Evolutionary conservation across 331 rosid species (phyloP), one percentile per base, ranked within the genome.

Genomic region (Acacia pycnantha): DNA sequence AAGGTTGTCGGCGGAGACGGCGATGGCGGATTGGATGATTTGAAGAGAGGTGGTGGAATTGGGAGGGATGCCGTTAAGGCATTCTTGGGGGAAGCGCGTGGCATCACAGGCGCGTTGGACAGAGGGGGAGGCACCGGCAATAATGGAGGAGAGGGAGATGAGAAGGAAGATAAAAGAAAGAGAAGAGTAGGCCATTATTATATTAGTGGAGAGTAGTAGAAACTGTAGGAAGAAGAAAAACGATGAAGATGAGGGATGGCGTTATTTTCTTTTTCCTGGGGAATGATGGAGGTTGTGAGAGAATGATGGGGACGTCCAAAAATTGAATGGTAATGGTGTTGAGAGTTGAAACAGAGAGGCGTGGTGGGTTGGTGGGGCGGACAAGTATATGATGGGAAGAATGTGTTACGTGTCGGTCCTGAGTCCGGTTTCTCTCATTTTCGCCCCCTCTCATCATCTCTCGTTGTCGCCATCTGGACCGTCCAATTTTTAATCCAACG

Each of bases 21-120:
- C 4, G 19, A 91, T 44, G 27, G 97, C 91, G 27, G 83, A 81
- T 3, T 86, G 83, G 80, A 95, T 41, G 26, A 87, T 74, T 14
- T 90, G 78, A 56, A 88, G 73, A 0, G 94, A 77, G 18, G 86
- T 24, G 3, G 94, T 8, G 27, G 27, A 84, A 29, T 87, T 40
- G 2, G 78, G 33, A 0, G 88, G 85, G 26, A 82, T 77, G 24
- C 26, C 29, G 7, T 8, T 8, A 16, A 48, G 77, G 75, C 99
- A 95, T 48, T 53, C 77, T 56, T 10, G 80, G 0, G 94, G 94
- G 79, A 89, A 95, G 68, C 98, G 97, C 1, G 99, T 93, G 40
- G 98, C 94, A 4, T 88, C 85, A 88, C 99, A 95, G 26, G 92
- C 94, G 1, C 46, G 81, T 2, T 59, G 89, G 83, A 88, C 78